A percentile compares a stretch with the other conserved stretches of the same genome.
These are phyloP conservation scores for Metarhizium brunneum DNA, from an alignment of 2,329 filamentous ascomycete genomes.

Conservation along the genomic window DNA sequence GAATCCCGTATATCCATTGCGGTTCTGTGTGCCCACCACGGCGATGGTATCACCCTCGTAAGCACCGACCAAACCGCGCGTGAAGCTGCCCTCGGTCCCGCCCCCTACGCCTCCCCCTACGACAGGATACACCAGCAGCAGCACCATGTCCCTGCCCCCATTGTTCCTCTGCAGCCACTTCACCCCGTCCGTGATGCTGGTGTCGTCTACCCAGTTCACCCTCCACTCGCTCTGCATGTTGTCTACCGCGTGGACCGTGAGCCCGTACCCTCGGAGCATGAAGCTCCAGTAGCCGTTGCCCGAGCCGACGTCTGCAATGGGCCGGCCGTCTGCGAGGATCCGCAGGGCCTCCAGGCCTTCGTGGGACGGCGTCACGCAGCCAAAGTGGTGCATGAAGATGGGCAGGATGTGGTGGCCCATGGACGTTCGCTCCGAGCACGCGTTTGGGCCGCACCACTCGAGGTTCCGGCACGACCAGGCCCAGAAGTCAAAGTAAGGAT, in stretches of 20 bases:
- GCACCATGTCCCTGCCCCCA: conserved; percentile 44
- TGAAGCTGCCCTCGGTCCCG: conserved; percentile 53
- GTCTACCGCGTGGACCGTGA: conserved; percentile 52
- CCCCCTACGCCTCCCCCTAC: conserved; percentile 56
- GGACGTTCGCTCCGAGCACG: conserved; percentile 39
- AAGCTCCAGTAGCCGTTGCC: conserved; percentile 72
- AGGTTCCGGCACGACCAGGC: conserved; percentile 54
- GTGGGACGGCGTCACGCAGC: conserved; percentile 60
- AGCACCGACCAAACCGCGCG: conserved; percentile 47
- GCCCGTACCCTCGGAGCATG: conserved; percentile 53
- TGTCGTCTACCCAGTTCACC: conserved; percentile 60
- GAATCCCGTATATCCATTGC: conserved; percentile 66
- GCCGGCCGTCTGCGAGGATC: conserved; percentile 40
- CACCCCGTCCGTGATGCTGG: conserved; percentile 49
- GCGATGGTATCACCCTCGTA: conserved; percentile 57
- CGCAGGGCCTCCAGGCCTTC: conserved; percentile 54
- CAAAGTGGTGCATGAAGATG: conserved; percentile 71
- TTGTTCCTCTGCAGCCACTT: conserved; percentile 43
- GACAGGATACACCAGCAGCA: conserved; percentile 66
- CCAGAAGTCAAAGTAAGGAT: conserved; percentile 63
- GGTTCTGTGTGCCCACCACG: conserved; percentile 67
- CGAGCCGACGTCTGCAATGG: conserved; percentile 57
- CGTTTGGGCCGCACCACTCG: conserved; percentile 55
- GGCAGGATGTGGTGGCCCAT: conserved; percentile 61
- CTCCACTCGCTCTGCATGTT: conserved; percentile 60